These are phyloP conservation scores for Fragilaria crotonensis DNA, from an alignment of 108 stramenopile genomes.

Conservation along the genomic window DNA sequence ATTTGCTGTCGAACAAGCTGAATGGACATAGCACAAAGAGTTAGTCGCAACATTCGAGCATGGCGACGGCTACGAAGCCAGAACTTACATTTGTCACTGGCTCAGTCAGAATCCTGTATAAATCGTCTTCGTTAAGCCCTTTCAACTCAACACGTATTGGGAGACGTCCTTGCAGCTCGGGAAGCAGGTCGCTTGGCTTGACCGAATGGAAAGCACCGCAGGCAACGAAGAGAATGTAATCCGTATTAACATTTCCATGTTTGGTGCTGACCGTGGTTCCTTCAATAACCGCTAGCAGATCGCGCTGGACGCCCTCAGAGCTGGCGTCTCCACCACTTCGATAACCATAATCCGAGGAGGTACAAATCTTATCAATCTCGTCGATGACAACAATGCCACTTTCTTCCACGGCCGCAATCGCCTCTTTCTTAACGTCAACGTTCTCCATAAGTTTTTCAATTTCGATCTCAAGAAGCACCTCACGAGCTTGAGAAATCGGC, in stretches of 20 bases:
- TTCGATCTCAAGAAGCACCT: conserved; percentile 90
- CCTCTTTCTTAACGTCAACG: conserved; percentile 89
- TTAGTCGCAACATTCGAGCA: background rate
- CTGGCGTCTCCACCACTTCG: conserved; percentile 89
- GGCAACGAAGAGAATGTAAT: conserved; percentile 96
- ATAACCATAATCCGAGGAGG: conserved; percentile 69
- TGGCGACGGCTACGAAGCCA: background rate
- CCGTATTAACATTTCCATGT: conserved; percentile 97
- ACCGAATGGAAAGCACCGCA: conserved; percentile 90
- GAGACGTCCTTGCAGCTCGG: conserved; percentile 96
- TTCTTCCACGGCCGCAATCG: conserved; percentile 92
- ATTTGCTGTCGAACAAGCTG: conserved; percentile 87
- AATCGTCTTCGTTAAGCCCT: conserved; percentile 94
- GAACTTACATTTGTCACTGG: conserved; percentile 91
- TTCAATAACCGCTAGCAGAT: conserved; percentile 95
- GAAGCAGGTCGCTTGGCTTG: conserved; percentile 96
- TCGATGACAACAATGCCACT: conserved; percentile 99
- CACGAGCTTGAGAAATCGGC: conserved; percentile 82
- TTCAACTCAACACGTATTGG: conserved; percentile 98
- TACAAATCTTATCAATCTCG: conserved; percentile 98
- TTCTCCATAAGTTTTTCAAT: conserved; percentile 88
- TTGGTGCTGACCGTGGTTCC: conserved; percentile 96
- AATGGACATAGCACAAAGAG: background rate
- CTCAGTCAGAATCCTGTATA: conserved; percentile 98
- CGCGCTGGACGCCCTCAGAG: conserved; percentile 98